Evolutionary conservation across 306 rosid species (phyloP).

Genomic region (Prosopis cineraria): DNA sequence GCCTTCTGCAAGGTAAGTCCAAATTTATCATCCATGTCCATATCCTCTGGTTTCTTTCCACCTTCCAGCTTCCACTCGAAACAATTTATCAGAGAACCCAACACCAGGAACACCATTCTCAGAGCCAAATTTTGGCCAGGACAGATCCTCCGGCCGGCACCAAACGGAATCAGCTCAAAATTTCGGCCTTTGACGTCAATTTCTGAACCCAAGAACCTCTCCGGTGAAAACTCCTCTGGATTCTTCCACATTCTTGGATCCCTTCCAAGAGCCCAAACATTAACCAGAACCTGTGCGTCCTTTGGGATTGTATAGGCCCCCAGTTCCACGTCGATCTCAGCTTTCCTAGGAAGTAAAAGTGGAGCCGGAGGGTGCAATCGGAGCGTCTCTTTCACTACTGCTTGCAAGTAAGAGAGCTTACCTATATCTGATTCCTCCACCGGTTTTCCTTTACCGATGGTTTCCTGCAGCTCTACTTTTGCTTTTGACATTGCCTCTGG

Average conservation of each 20-base stretch:
- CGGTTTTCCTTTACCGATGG: conserved; percentile 47
- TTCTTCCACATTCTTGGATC: conserved; percentile 39
- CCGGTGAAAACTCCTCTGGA: conserved; percentile 40
- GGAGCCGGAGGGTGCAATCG: conserved; percentile 30
- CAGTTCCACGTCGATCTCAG: conserved; percentile 37
- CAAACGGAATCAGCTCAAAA: conserved; percentile 49
- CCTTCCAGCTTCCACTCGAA: conserved; percentile 55
- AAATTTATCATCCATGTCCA: conserved; percentile 44
- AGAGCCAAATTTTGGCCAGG: conserved; percentile 44
- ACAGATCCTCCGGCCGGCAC: conserved; percentile 40
- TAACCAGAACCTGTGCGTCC: conserved; percentile 45
- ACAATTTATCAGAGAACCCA: conserved; percentile 44
- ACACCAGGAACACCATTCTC: conserved; percentile 38
- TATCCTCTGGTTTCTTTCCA: conserved; percentile 31
- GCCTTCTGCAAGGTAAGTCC: conserved; percentile 30
- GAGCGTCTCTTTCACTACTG: conserved; percentile 13
- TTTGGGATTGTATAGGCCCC: conserved; percentile 38
- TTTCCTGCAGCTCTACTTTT: conserved; percentile 33
- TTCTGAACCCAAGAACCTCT: conserved; percentile 25
- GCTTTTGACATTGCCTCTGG: conserved; percentile 45
- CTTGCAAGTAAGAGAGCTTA: conserved; percentile 47
- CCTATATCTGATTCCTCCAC: conserved; percentile 49
- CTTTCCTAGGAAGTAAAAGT: conserved; percentile 45
- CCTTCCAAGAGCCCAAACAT: conserved; percentile 40
- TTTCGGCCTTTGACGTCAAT: conserved; percentile 40